A percentile compares a stretch with the other conserved stretches of the same genome.
phyloP scores from a whole-genome alignment of 1,284 basidiomycete genomes.

The Malassezia slooffiae region DNA sequence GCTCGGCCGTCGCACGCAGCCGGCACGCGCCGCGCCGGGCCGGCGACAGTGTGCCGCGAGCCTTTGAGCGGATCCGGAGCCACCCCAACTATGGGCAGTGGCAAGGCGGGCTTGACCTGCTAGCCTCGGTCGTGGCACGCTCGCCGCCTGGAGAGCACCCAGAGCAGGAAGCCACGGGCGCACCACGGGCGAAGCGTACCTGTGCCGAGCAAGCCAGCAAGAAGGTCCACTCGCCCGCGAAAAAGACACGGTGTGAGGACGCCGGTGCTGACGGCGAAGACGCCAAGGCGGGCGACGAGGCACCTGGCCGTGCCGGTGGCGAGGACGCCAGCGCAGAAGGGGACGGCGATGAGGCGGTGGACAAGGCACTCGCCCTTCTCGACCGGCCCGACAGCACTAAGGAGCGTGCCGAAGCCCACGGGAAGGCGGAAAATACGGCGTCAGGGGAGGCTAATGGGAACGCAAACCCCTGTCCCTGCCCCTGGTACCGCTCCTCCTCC shows the following conservation, averaged over 20 bases:
- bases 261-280: no score
- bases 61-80: conserved; percentile 35
- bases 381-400: conserved; percentile 1
- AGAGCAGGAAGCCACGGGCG: background rate
- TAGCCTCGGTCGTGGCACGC: conserved; percentile 38
- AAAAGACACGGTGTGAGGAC: no score
- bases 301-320: no score
- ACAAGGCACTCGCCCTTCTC: conserved; percentile 10
- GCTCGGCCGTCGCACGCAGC: conserved; percentile 4
- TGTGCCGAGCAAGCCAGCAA: no score
- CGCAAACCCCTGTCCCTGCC: conserved; percentile 10
- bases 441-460: no score
- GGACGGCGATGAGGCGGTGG: conserved; percentile 2
- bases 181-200: no score
- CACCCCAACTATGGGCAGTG: conserved; percentile 37
- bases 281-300: no score
- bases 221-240: background rate
- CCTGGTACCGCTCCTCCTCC: conserved; percentile 5
- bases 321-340: background rate
- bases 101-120: conserved; percentile 35
- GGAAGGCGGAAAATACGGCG: no score
- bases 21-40: background rate
- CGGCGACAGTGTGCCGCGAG: conserved; percentile 30
- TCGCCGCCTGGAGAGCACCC: no score
- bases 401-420: no score